These are phyloP conservation scores for Peronosclerospora sorghi DNA, from an alignment of 352 stramenopile genomes.

Conservation along the genomic window DNA sequence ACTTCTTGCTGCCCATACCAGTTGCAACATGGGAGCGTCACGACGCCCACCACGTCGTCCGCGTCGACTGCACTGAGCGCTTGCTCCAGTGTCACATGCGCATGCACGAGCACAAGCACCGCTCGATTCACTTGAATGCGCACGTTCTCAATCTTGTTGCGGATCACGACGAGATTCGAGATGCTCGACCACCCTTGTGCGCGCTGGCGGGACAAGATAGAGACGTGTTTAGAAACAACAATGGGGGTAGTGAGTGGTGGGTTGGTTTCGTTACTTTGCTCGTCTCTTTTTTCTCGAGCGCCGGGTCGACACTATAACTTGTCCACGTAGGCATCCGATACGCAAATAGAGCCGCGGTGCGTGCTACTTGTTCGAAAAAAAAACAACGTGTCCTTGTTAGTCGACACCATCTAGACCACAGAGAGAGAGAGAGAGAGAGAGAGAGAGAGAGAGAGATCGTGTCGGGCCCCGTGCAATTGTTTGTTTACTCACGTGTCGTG, in stretches of 20 bases:
- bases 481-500: conserved; percentile 50
- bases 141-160: conserved; percentile 80
- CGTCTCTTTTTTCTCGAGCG: conserved; percentile 52
- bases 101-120: conserved; percentile 68
- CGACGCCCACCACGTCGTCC: conserved; percentile 42
- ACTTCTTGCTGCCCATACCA: conserved; percentile 66
- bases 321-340: conserved; percentile 61
- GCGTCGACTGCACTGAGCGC: conserved; percentile 53
- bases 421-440: neutral
- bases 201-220: too few relatives aligned
- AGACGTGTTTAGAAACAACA: neutral
- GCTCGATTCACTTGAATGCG: conserved; percentile 44
- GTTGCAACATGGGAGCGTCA: conserved; percentile 76
- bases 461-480: too few relatives aligned
- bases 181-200: conserved; percentile 39
- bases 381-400: neutral
- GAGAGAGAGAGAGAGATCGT: too few relatives aligned
- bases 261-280: conserved; percentile 19
- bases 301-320: conserved; percentile 69
- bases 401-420: neutral
- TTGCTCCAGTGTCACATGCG: conserved; percentile 68
- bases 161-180: conserved; percentile 57
- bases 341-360: conserved; percentile 68
- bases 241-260: neutral
- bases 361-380: conserved; percentile 23